These are phyloP conservation scores for Capronia americana DNA, from an alignment of 2,329 filamentous ascomycete genomes.

Conservation along the genomic window DNA sequence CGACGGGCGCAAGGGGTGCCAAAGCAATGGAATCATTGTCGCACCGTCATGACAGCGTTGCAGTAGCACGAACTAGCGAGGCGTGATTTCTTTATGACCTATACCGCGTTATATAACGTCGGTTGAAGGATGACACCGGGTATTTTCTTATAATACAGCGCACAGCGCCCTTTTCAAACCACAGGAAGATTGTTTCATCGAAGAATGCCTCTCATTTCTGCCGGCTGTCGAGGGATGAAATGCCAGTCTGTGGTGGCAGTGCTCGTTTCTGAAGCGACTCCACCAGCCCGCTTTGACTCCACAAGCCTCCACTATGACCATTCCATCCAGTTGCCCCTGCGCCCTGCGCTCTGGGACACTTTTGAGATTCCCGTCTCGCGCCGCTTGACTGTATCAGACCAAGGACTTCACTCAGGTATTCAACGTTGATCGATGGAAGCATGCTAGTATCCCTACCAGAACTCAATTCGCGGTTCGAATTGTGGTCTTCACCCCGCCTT, in stretches of 20 bases:
- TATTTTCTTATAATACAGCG: slow-evolving; percentile 21
- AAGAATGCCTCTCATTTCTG: background rate
- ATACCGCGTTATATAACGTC: slow-evolving; percentile 15
- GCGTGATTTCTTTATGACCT: slow-evolving; percentile 13
- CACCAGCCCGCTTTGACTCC: slow-evolving; percentile 16
- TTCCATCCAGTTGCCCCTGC: slow-evolving; percentile 16
- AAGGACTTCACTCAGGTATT: background rate
- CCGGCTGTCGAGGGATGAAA: slow-evolving; percentile 1
- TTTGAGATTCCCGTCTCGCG: background rate
- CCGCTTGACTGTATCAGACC: slow-evolving; percentile 8
- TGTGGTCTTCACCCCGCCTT: background rate
- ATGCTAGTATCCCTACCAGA: background rate
- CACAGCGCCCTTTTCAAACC: slow-evolving; percentile 27
- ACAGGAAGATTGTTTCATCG: slow-evolving; percentile 2
- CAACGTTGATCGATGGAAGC: background rate
- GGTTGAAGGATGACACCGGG: slow-evolving; percentile 5
- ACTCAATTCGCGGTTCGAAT: background rate
- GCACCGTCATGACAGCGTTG: slow-evolving; percentile 9
- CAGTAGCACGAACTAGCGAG: slow-evolving; percentile 8
- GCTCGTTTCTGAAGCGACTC: slow-evolving; percentile 22
- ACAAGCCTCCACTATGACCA: slow-evolving; percentile 17
- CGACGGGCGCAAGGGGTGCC: background rate
- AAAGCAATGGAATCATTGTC: background rate
- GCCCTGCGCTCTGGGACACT: slow-evolving; percentile 4
- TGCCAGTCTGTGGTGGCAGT: slow-evolving; percentile 15